Conservation (phyloP, 768 basidiomycete genomes). For the Pleurotus eryngii region DNA sequence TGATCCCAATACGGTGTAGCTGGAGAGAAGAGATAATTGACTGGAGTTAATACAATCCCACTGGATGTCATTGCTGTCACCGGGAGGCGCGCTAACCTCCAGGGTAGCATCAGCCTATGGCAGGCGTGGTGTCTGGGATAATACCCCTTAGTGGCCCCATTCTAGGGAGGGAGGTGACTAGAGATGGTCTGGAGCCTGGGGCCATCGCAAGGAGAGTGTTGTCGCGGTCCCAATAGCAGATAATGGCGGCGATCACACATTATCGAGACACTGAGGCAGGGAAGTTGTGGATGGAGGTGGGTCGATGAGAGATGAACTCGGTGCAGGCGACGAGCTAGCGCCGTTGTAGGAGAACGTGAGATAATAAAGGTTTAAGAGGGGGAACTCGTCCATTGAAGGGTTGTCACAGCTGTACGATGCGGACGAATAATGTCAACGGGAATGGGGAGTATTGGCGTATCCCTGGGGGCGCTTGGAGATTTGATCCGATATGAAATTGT, state of each 20-base stretch:
- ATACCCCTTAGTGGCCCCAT: neutral
- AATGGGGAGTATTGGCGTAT: too few species aligned
- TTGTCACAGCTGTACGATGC: neutral
- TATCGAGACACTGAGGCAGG: neutral
- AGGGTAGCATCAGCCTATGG: neutral
- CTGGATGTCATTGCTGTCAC: neutral
- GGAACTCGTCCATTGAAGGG: neutral
- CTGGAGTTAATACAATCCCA: neutral
- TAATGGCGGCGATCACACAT: neutral
- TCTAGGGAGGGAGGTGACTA: neutral
- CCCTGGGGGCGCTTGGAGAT: too few species aligned
- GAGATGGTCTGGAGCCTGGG: neutral
- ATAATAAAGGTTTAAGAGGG: neutral
- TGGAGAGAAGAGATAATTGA: neutral
- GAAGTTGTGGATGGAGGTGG: neutral
- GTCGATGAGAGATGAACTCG: neutral
- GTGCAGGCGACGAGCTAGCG: neutral
- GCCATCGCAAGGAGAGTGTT: neutral
- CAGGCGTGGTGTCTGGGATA: neutral
- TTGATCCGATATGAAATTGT: too few species aligned
- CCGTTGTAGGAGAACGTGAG: neutral
- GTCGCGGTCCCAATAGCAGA: neutral
- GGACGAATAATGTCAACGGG: neutral
- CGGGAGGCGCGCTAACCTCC: neutral
- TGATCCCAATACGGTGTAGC: neutral